phyloP scores from a whole-genome alignment of 2,329 filamentous ascomycete genomes.

The Xylaria sp. region DNA sequence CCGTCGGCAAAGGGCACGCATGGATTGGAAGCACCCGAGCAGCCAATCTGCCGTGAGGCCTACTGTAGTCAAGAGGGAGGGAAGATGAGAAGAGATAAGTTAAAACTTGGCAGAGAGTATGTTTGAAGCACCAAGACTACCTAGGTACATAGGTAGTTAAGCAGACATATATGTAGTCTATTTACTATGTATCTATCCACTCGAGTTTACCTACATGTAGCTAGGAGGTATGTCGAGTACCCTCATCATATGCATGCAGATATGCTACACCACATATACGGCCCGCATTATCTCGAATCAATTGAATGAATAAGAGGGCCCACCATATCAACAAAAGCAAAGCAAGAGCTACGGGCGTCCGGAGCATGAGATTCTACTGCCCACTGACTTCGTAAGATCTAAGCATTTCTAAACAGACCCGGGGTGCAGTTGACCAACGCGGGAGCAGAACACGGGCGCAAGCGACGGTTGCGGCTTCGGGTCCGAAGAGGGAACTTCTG shows the following conservation, averaged over 20 bases:
- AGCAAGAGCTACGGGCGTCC: background rate
- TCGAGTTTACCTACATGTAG: no score
- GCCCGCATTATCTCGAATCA: background rate
- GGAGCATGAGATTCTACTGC: background rate
- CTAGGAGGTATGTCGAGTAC: background rate
- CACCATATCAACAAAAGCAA: background rate
- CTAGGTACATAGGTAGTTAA: background rate
- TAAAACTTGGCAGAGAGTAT: background rate
- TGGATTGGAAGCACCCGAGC: background rate
- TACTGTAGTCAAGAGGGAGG: no score
- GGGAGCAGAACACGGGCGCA: background rate
- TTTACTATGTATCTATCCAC: background rate
- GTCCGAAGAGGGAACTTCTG: background rate
- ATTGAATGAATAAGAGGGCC: background rate
- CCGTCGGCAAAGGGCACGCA: no score
- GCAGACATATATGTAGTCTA: background rate
- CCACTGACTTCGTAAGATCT: background rate
- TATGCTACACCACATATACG: conserved; percentile 5
- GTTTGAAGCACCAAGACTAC: background rate
- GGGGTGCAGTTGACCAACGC: background rate
- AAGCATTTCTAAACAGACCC: background rate
- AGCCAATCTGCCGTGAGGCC: background rate
- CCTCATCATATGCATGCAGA: background rate
- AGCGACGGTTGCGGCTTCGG: background rate
- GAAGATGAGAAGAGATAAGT: background rate